Evolutionary conservation across 2,329 filamentous ascomycete genomes (phyloP).

Genomic region (Fusarium sp.): DNA sequence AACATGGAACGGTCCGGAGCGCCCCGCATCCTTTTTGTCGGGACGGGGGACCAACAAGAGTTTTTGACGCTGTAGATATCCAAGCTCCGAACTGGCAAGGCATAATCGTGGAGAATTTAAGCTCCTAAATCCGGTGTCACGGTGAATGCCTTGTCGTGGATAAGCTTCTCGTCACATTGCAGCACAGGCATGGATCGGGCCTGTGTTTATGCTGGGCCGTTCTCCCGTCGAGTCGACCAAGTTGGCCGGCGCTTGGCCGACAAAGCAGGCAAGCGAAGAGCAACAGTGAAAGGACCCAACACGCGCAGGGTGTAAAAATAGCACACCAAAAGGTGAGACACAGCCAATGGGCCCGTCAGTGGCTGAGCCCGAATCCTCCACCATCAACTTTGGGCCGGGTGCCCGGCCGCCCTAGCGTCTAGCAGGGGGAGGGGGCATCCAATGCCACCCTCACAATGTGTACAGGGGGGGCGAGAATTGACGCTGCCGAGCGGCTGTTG

Average conservation of each 20-base stretch:
- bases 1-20: conserved; percentile 30
- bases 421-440: conserved; percentile 13
- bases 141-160: conserved; percentile 23
- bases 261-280: conserved; percentile 5
- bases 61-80: background rate
- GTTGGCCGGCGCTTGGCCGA: background rate
- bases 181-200: background rate
- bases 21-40: conserved; percentile 21
- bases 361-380: conserved; percentile 26
- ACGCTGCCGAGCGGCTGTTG: conserved; percentile 26
- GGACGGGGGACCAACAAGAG: conserved; percentile 3
- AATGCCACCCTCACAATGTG: conserved; percentile 21
- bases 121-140: background rate
- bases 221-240: background rate
- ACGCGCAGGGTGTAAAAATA: conserved; percentile 38
- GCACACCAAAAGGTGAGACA: conserved; percentile 26
- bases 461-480: conserved; percentile 22
- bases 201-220: background rate
- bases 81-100: conserved; percentile 10
- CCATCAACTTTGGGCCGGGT: conserved; percentile 6
- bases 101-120: background rate
- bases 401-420: conserved; percentile 23
- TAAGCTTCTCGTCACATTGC: conserved; percentile 22
- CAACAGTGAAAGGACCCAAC: conserved; percentile 4
- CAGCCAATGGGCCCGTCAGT: conserved; percentile 26